Evolutionary conservation across 2,329 filamentous ascomycete genomes (phyloP), one percentile per base, ranked within the genome.

Genomic region (Fusarium tuaranense): DNA sequence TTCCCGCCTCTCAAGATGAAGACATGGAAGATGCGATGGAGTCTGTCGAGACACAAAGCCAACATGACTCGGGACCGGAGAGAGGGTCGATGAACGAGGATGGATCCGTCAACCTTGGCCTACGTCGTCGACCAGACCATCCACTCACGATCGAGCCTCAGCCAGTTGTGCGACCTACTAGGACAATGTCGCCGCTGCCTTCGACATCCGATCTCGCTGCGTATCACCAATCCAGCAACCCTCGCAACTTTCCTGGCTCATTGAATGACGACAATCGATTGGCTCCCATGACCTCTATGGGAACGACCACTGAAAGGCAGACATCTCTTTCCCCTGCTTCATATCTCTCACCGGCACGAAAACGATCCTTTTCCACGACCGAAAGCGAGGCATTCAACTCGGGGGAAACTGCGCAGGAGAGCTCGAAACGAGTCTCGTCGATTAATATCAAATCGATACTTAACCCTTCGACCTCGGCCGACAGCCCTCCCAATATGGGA

Each of bases 391-490:
- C 80, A n/a, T 78, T 81, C 22, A 77, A 68, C n/a, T 67, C 75
- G 9, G 78, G 80, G 36, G 84, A 86, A 41, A 76, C 78, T n/a
- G 83, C 84, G 3, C 83, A 85, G 27, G 87, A 90, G 30, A 83
- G 83, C 41, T 83, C 89, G 48, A 88, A 93, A 80, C 90, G 93
- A 16, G 83, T 95, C 5, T 94, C 92, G 20, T 94, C 92, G 4
- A 95, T 95, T 71, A 93, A 92, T 8, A 95, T 95, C 71, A 93
- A 92, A 74, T 93, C 93, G 7, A 92, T 95, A 53, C 84, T 95
- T 14, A 95, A 95, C 72, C 91, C 91, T 4, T 78, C 83, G 18
- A 77, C 72, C 9, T 74, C 72, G n/a, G 73, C 75, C n/a, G 76
- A 76, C 4, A 77, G 76, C 36, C 65, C 75, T 25, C 70, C 75